Conservation (phyloP, 2,329 filamentous ascomycete genomes). For the Penicillium sp. region DNA sequence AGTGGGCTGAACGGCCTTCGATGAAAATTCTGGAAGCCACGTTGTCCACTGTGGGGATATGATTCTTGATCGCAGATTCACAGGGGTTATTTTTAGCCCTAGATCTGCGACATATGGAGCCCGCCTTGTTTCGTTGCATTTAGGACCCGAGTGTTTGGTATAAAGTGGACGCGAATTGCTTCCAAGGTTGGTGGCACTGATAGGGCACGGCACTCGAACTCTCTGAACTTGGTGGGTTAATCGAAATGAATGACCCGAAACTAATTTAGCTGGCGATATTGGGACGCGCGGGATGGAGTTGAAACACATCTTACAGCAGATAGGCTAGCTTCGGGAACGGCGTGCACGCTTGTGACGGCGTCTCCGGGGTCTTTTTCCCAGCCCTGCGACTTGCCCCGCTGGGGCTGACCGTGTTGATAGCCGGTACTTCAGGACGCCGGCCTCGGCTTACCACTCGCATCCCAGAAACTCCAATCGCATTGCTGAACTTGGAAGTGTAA, state of each 20-base stretch:
- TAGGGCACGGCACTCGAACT: not conserved
- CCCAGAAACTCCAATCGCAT: not conserved
- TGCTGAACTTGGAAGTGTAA: not conserved
- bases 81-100: conserved; percentile 29
- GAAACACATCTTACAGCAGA: not conserved
- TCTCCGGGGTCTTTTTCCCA: not conserved
- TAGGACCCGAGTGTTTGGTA: not conserved
- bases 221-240: not conserved
- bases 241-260: conserved; percentile 4
- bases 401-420: not conserved
- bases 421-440: not conserved
- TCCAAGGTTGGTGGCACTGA: not conserved
- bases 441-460: not conserved
- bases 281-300: not conserved
- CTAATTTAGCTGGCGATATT: not conserved
- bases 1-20: conserved; percentile 14
- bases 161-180: conserved; percentile 1
- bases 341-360: not conserved
- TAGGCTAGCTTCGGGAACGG: not conserved
- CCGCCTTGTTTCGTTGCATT: not conserved
- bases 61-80: not conserved
- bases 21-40: conserved; percentile 35
- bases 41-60: conserved; percentile 12
- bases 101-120: conserved; percentile 16
- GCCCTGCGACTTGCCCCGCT: not conserved